Conservation (phyloP, 495 filamentous ascomycete species). For the Penicillium parvum region DNA sequence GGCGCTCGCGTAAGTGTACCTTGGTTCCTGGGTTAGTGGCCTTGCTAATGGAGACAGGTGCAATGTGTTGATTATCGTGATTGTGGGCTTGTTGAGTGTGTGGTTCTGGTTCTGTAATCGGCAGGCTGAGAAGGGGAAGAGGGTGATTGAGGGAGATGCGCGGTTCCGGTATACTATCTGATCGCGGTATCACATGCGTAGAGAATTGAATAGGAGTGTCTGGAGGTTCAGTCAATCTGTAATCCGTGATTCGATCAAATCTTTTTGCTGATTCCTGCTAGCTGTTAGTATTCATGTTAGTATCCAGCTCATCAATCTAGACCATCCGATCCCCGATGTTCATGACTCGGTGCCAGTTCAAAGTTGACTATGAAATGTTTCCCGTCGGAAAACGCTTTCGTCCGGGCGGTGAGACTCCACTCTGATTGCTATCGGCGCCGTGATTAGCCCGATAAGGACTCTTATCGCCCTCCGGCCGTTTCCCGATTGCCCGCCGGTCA, state of each 20-base stretch:
- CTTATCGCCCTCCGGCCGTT: conserved; percentile 10
- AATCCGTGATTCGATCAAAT: too few species aligned
- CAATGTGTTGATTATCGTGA: conserved; percentile 40
- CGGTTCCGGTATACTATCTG: conserved; percentile 39
- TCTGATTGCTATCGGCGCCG: neutral
- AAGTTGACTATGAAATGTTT: conserved; percentile 8
- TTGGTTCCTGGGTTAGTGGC: neutral
- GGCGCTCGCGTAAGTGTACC: conserved; percentile 37
- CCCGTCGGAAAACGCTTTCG: conserved; percentile 12
- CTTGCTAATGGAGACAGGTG: conserved; percentile 26
- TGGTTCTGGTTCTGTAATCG: conserved; percentile 36
- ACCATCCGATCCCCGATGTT: too few species aligned
- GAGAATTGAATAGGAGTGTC: neutral
- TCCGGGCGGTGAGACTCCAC: neutral
- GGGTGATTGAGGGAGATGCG: conserved; percentile 32
- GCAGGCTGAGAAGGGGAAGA: conserved; percentile 34
- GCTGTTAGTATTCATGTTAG: too few species aligned
- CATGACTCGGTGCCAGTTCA: too few species aligned
- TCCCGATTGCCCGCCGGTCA: conserved; percentile 11
- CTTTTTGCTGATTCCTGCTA: too few species aligned
- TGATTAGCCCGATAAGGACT: conserved; percentile 11
- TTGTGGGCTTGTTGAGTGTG: conserved; percentile 26
- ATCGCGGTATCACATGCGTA: neutral
- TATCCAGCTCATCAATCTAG: too few species aligned
- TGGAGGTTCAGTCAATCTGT: too few species aligned